Percentiles rank a stretch among this genome's conserved stretches.
Conservation (phyloP, 2,329 filamentous ascomycete genomes). For the Ceratocystis alfenasii region DNA sequence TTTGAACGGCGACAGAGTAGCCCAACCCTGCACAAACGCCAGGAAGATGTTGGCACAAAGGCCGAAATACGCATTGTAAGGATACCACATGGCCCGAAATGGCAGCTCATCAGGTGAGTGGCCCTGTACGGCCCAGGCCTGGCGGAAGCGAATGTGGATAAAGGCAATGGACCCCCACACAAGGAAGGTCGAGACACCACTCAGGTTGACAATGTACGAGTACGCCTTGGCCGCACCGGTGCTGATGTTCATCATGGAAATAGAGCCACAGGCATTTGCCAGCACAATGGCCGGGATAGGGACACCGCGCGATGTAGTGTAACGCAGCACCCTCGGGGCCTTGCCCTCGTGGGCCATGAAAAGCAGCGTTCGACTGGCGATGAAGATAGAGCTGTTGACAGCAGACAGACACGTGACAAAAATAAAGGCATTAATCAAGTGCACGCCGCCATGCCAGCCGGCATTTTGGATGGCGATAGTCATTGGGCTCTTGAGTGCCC, state of each 20-base stretch:
- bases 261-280: constrained; percentile 56
- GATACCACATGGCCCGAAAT: constrained; percentile 43
- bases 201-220: constrained; percentile 57
- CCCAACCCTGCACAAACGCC: constrained; percentile 50
- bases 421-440: constrained; percentile 69
- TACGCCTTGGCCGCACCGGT: constrained; percentile 56
- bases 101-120: constrained; percentile 43
- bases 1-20: constrained; percentile 45
- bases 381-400: constrained; percentile 66
- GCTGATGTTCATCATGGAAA: constrained; percentile 65
- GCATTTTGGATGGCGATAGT: constrained; percentile 63
- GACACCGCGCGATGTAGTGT: constrained; percentile 53
- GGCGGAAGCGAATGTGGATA: constrained; percentile 59
- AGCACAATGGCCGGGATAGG: constrained; percentile 51
- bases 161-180: constrained; percentile 61
- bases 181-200: constrained; percentile 57
- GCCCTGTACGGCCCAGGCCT: constrained; percentile 49
- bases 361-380: constrained; percentile 60
- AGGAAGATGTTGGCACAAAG: constrained; percentile 47
- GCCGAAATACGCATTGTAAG: constrained; percentile 48
- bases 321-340: constrained; percentile 56
- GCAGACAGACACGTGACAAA: constrained; percentile 60
- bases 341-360: constrained; percentile 65
- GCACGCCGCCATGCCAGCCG: constrained; percentile 59
- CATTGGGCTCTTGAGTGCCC: constrained; percentile 59